A percentile compares a stretch with the other conserved stretches of the same genome.
These are phyloP conservation scores for Volvox reticuliferus DNA, from an alignment of 139 green algal genomes.

Conservation along the genomic window DNA sequence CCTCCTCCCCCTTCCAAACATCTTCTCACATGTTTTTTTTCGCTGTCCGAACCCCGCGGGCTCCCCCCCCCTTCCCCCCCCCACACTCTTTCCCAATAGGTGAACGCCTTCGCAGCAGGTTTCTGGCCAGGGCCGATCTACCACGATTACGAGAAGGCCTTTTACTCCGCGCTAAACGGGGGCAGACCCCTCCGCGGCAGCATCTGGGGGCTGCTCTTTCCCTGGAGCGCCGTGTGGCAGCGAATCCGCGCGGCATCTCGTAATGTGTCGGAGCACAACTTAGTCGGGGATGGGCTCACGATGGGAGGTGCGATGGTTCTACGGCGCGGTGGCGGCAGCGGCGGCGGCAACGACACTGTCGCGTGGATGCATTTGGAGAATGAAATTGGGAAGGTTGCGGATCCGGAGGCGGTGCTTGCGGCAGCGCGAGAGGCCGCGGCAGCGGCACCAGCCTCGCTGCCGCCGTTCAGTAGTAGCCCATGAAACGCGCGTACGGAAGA, in stretches of 20 bases:
- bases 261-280: conserved; percentile 21
- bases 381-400: conserved; percentile 18
- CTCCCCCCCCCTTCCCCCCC: no score
- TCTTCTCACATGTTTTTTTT: no score
- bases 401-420: conserved; percentile 34
- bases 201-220: neutral
- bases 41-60: no score
- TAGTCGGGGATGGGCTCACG: conserved; percentile 23
- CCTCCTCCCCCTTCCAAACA: no score
- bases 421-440: neutral
- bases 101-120: conserved; percentile 29
- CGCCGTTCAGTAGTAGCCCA: no score
- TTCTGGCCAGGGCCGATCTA: conserved; percentile 43
- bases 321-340: neutral
- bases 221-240: neutral
- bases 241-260: neutral
- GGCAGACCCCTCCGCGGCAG: conserved; percentile 16
- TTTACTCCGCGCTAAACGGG: conserved; percentile 31
- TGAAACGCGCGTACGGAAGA: no score
- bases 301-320: conserved; percentile 38
- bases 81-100: neutral
- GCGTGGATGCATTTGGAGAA: conserved; percentile 34
- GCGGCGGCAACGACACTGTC: neutral
- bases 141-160: conserved; percentile 35
- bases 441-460: no score